These are phyloP conservation scores for Nemania sp. DNA, from an alignment of 2,329 filamentous ascomycete species.

Conservation along the genomic window DNA sequence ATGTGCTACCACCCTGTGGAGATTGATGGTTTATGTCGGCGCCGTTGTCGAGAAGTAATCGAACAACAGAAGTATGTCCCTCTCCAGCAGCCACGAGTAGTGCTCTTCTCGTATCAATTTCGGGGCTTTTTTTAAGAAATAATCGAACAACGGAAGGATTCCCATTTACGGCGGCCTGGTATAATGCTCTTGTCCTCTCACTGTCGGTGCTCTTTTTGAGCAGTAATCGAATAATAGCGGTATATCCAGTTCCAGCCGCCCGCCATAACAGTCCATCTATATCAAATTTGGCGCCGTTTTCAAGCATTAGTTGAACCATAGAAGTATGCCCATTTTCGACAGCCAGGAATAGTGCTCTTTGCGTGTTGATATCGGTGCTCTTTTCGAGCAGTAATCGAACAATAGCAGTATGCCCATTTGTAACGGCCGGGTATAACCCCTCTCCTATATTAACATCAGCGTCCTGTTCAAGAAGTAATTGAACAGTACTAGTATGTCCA, in stretches of 20 bases:
- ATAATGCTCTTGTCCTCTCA: not conserved
- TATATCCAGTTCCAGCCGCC: not conserved
- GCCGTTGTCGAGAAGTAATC: not conserved
- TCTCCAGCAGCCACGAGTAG: not conserved
- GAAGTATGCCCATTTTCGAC: not conserved
- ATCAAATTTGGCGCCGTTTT: too few species aligned
- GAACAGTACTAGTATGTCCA: not conserved
- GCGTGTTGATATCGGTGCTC: not conserved
- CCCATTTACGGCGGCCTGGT: not conserved
- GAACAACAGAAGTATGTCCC: conserved; percentile 1
- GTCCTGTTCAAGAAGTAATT: not conserved
- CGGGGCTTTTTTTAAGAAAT: not conserved
- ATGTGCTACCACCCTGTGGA: not conserved
- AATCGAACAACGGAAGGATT: not conserved
- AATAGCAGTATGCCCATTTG: not conserved
- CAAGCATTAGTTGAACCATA: too few species aligned
- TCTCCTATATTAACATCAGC: not conserved
- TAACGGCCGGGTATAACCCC: not conserved
- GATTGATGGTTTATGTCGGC: not conserved
- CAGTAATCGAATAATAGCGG: not conserved
- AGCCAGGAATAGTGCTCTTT: not conserved
- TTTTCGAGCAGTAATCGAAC: not conserved
- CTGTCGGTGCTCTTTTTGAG: not conserved
- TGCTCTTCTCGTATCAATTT: not conserved
- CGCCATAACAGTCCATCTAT: too few species aligned